Conservation (phyloP, 192 early-diverging fungal genomes). For the Cetraspora pellucida region DNA sequence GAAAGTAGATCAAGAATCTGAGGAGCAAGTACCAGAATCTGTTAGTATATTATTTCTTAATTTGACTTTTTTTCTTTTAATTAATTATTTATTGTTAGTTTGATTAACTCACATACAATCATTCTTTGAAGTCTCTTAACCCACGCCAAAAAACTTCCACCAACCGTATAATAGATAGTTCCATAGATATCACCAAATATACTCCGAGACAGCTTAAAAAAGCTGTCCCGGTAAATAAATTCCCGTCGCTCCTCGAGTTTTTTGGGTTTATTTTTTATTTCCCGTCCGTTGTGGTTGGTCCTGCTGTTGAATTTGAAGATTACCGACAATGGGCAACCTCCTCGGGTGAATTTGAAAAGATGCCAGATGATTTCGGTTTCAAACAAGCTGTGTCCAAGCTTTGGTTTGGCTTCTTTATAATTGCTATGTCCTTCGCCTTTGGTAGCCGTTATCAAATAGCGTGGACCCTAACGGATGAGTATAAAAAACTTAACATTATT, state of each 20-base stretch:
- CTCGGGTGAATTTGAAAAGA: slow-evolving; percentile 27
- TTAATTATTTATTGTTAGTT: background rate
- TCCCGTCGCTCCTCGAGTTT: slow-evolving; percentile 75
- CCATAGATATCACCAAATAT: slow-evolving; percentile 36
- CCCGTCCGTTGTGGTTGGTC: slow-evolving; percentile 80
- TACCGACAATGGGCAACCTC: slow-evolving; percentile 49
- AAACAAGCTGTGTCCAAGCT: background rate
- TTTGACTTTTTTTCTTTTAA: background rate
- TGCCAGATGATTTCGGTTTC: slow-evolving; percentile 31
- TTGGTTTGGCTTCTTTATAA: background rate
- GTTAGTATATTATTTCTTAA: slow-evolving; percentile 1
- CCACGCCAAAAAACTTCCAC: too few relatives aligned
- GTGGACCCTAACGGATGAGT: background rate
- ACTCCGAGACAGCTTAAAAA: slow-evolving; percentile 67
- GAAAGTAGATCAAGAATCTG: too few relatives aligned
- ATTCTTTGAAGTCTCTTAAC: slow-evolving; percentile 33
- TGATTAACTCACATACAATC: background rate
- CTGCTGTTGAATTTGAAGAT: slow-evolving; percentile 76
- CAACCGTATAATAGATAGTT: too few relatives aligned
- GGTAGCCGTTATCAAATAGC: too few relatives aligned
- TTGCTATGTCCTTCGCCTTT: too few relatives aligned
- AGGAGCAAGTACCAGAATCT: too few relatives aligned
- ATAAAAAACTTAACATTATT: background rate
- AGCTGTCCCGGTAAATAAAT: slow-evolving; percentile 48
- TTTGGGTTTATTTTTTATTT: slow-evolving; percentile 92